Conservation (phyloP, 495 filamentous ascomycete genomes). For the Bacidia rubella region DNA sequence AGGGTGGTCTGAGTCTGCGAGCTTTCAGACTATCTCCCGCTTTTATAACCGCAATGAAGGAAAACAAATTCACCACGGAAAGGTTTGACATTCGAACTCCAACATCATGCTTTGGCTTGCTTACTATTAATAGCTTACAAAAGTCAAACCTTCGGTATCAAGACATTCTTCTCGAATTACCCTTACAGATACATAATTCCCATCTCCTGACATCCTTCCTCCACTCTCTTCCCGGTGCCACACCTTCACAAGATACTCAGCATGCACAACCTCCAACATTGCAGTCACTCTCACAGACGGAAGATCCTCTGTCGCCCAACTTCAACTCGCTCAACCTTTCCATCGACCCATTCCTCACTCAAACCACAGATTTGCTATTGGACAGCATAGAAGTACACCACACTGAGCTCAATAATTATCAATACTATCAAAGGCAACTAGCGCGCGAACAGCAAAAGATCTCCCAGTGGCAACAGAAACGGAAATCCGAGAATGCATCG, state of each 20-base stretch:
- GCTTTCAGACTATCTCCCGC: constrained; percentile 78
- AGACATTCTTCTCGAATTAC: constrained; percentile 85
- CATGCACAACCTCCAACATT: constrained; percentile 25
- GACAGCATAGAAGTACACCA: constrained; percentile 96
- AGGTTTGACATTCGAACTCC: constrained; percentile 63
- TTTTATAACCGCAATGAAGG: constrained; percentile 89
- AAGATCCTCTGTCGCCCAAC: constrained; percentile 62
- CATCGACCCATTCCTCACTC: constrained; percentile 97
- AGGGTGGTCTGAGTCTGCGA: constrained; percentile 77
- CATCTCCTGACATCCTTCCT: constrained; percentile 92
- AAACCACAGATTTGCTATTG: constrained; percentile 88
- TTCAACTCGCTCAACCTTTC: constrained; percentile 68
- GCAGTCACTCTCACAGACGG: constrained; percentile 27
- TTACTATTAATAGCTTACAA: constrained; percentile 50
- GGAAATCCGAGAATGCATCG: constrained; percentile 83
- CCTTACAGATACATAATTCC: constrained; percentile 88
- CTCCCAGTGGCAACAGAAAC: constrained; percentile 85
- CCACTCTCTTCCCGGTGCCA: constrained; percentile 63
- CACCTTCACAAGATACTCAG: constrained; percentile 36
- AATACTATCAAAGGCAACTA: constrained; percentile 95
- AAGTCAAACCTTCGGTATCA: constrained; percentile 87
- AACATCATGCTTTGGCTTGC: constrained; percentile 1
- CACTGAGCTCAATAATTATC: constrained; percentile 96
- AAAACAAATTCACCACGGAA: constrained; percentile 92
- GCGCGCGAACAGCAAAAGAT: constrained; percentile 94